Conservation (phyloP, 192 early-diverging fungal genomes). For the Coemansia asiatica region DNA sequence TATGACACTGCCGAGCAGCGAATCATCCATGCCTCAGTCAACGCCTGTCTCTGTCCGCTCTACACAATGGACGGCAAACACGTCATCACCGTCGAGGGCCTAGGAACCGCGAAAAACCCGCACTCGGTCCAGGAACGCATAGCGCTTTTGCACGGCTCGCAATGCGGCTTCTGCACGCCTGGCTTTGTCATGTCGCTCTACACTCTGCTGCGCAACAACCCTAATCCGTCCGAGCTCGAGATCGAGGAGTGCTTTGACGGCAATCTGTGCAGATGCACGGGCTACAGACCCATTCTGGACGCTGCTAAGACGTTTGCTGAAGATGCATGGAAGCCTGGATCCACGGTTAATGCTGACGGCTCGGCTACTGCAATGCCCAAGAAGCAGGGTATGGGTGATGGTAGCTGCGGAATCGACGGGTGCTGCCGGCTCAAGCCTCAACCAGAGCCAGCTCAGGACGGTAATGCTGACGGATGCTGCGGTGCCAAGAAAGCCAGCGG, state of each 20-base stretch:
- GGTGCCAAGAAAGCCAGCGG: background rate
- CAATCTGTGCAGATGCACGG: slow-evolving; percentile 90
- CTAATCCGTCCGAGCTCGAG: slow-evolving; percentile 64
- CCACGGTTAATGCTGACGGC: slow-evolving; percentile 17
- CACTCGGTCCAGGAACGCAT: slow-evolving; percentile 78
- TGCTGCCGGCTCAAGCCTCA: slow-evolving; percentile 53
- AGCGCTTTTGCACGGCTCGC: slow-evolving; percentile 73
- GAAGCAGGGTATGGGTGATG: slow-evolving; percentile 21
- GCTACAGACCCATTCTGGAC: slow-evolving; percentile 84
- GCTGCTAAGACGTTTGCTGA: slow-evolving; percentile 72
- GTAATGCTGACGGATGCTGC: slow-evolving; percentile 2
- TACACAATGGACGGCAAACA: slow-evolving; percentile 77
- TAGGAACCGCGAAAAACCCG: slow-evolving; percentile 65
- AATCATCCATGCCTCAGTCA: slow-evolving; percentile 55
- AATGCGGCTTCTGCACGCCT: slow-evolving; percentile 91
- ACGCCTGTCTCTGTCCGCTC: slow-evolving; percentile 74
- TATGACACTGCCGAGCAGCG: slow-evolving; percentile 51
- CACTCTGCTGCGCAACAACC: slow-evolving; percentile 72
- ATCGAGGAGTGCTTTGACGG: slow-evolving; percentile 86
- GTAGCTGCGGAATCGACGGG: slow-evolving; percentile 51
- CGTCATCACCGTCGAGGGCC: slow-evolving; percentile 79
- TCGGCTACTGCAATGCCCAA: slow-evolving; percentile 9
- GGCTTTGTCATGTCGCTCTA: slow-evolving; percentile 90
- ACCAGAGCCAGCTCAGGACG: slow-evolving; percentile 9
- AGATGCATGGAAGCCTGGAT: slow-evolving; percentile 46